Evolutionary conservation across 352 stramenopile genomes (phyloP).

Genomic region (Phytopythium boreale): DNA sequence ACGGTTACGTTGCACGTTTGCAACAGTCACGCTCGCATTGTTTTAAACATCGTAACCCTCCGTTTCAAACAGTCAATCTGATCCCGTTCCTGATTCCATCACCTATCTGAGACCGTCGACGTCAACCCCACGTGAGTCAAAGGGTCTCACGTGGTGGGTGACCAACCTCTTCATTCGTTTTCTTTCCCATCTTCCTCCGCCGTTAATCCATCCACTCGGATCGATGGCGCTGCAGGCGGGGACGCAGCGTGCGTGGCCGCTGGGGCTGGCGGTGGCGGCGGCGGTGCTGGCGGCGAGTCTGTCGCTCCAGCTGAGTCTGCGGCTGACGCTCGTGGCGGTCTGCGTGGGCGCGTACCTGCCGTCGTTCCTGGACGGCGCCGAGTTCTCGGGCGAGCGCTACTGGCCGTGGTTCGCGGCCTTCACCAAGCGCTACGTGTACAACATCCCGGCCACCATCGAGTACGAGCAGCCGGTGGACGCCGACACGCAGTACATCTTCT

Average conservation of each 20-base stretch:
- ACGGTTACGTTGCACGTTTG: not conserved
- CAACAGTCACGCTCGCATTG: too few relatives aligned
- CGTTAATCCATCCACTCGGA: not conserved
- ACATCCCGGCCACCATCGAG: constrained; percentile 56
- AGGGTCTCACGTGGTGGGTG: too few relatives aligned
- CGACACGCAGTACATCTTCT: constrained; percentile 74
- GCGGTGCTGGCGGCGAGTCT: constrained; percentile 28
- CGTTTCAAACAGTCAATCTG: too few relatives aligned
- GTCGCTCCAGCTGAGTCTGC: constrained; percentile 16
- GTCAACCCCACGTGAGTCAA: too few relatives aligned
- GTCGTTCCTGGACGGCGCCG: constrained; percentile 54
- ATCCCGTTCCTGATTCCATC: too few relatives aligned
- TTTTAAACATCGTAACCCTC: too few relatives aligned
- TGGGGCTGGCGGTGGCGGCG: constrained; percentile 26
- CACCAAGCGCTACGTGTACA: constrained; percentile 24
- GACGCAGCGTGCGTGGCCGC: constrained; percentile 24
- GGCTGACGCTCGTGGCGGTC: constrained; percentile 15
- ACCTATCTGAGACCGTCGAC: too few relatives aligned
- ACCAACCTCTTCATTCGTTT: too few relatives aligned
- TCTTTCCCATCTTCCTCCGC: too few relatives aligned
- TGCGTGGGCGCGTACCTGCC: constrained; percentile 43
- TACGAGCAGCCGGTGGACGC: constrained; percentile 65
- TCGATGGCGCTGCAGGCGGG: constrained; percentile 4
- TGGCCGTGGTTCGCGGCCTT: constrained; percentile 56
- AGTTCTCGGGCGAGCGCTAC: constrained; percentile 53